Evolutionary conservation across 768 basidiomycete species (phyloP).

Genomic region (Artomyces pyxidatus): DNA sequence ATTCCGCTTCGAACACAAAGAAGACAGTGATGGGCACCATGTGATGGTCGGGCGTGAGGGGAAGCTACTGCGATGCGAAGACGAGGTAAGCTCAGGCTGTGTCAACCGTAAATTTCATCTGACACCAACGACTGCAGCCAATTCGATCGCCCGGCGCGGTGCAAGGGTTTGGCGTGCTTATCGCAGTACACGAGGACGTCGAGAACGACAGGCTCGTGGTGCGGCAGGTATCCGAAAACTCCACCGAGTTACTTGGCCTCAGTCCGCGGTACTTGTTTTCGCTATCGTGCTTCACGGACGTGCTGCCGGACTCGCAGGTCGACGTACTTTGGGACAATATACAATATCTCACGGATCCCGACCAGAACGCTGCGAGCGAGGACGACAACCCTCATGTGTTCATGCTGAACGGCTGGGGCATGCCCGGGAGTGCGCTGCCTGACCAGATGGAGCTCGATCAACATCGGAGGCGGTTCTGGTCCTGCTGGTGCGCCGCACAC

Average conservation of each 20-base stretch:
- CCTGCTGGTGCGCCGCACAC: slow-evolving; percentile 65
- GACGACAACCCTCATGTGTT: slow-evolving; percentile 61
- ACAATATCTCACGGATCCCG: slow-evolving; percentile 51
- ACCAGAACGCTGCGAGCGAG: slow-evolving; percentile 26
- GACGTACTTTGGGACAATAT: slow-evolving; percentile 68
- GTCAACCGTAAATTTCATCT: neutral
- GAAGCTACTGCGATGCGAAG: slow-evolving; percentile 57
- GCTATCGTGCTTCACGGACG: slow-evolving; percentile 65
- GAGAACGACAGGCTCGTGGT: slow-evolving; percentile 49
- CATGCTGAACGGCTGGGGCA: slow-evolving; percentile 60
- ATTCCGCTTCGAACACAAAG: slow-evolving; percentile 55
- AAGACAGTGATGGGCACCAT: slow-evolving; percentile 62
- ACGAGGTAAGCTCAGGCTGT: slow-evolving; percentile 39
- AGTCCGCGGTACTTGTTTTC: slow-evolving; percentile 64
- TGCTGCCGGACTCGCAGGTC: slow-evolving; percentile 56
- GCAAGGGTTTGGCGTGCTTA: slow-evolving; percentile 76
- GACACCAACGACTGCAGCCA: slow-evolving; percentile 35
- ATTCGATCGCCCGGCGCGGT: slow-evolving; percentile 77
- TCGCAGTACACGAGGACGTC: slow-evolving; percentile 56
- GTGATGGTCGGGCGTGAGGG: slow-evolving; percentile 66
- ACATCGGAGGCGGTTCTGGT: slow-evolving; percentile 42
- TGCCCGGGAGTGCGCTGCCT: slow-evolving; percentile 43
- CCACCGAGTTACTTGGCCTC: slow-evolving; percentile 65
- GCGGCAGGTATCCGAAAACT: slow-evolving; percentile 80
- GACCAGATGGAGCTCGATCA: slow-evolving; percentile 21